A percentile compares a stretch with the other conserved stretches of the same genome.
Evolutionary conservation across 73 alveolate species (phyloP).

Genomic region (Durusdinium trenchii): DNA sequence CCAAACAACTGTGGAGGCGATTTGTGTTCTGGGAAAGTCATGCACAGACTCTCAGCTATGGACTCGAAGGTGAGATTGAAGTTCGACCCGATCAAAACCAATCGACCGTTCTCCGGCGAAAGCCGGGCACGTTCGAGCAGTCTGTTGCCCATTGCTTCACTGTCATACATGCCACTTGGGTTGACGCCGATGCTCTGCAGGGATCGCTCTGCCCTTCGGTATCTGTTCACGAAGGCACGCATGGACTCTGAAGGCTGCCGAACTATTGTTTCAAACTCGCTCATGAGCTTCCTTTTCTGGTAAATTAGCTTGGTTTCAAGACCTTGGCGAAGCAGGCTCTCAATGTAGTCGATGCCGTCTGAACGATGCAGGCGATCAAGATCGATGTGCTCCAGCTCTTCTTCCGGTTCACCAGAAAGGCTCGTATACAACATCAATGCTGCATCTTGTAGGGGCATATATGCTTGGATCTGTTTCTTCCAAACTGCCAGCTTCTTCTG

Average conservation of each 20-base stretch:
- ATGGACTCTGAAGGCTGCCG: not conserved
- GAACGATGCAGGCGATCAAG: not conserved
- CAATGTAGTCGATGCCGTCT: constrained; percentile 13
- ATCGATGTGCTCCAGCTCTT: not conserved
- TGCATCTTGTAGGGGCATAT: not conserved
- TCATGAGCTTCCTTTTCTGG: not conserved
- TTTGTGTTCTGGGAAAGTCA: constrained; percentile 17
- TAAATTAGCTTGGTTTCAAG: not conserved
- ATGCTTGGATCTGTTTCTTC: not conserved
- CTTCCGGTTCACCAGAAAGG: constrained; percentile 1
- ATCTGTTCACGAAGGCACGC: not conserved
- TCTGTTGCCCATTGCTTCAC: not conserved
- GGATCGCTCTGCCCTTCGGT: not conserved
- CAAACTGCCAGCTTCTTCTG: not conserved
- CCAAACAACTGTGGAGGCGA: not conserved
- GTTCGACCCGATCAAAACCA: not conserved
- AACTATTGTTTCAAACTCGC: not conserved
- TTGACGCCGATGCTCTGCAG: not conserved
- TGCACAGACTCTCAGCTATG: not conserved
- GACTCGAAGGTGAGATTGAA: not conserved
- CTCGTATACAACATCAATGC: not conserved
- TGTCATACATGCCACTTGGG: not conserved
- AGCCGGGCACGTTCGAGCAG: constrained; percentile 12
- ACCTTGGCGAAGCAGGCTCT: not conserved
- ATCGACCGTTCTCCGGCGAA: not conserved